Conservation (phyloP, 139 green algal genomes). For the Edaphochlamys debaryana region DNA sequence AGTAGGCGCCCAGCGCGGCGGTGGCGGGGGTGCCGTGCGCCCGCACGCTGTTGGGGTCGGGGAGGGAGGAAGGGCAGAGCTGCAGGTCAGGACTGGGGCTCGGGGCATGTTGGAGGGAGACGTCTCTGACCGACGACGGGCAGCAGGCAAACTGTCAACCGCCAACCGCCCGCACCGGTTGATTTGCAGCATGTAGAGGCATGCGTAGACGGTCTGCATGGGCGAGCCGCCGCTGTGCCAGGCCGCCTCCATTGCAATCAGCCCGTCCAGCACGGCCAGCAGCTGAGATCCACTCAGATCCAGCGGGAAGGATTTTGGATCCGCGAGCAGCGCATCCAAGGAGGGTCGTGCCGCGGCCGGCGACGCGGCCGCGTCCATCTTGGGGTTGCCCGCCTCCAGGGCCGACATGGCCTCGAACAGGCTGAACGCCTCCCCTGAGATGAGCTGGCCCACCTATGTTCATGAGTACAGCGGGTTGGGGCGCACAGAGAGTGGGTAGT, state of each 20-base stretch:
- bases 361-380: constrained; percentile 87
- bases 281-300: constrained; percentile 43
- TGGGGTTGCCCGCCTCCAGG: constrained; percentile 88
- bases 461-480: too few relatives aligned
- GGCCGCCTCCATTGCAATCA: constrained; percentile 72
- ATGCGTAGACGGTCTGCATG: constrained; percentile 86
- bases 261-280: constrained; percentile 62
- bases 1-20: constrained; percentile 72
- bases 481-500: too few relatives aligned
- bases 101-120: too few relatives aligned
- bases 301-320: constrained; percentile 37
- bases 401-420: constrained; percentile 93
- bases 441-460: constrained; percentile 77
- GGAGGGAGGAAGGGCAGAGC: background rate
- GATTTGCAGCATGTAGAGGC: constrained; percentile 85
- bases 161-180: constrained; percentile 62
- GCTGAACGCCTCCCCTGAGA: constrained; percentile 83
- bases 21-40: constrained; percentile 27
- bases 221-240: constrained; percentile 81
- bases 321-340: constrained; percentile 36
- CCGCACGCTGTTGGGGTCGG: background rate
- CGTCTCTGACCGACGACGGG: too few relatives aligned
- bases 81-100: background rate
- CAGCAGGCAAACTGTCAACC: too few relatives aligned
- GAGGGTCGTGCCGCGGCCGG: constrained; percentile 14